Percentiles rank a stretch among this genome's conserved stretches.
These are phyloP conservation scores for Nicotiana benthamiana DNA, from an alignment of 257 asterid species.

Conservation along the genomic window DNA sequence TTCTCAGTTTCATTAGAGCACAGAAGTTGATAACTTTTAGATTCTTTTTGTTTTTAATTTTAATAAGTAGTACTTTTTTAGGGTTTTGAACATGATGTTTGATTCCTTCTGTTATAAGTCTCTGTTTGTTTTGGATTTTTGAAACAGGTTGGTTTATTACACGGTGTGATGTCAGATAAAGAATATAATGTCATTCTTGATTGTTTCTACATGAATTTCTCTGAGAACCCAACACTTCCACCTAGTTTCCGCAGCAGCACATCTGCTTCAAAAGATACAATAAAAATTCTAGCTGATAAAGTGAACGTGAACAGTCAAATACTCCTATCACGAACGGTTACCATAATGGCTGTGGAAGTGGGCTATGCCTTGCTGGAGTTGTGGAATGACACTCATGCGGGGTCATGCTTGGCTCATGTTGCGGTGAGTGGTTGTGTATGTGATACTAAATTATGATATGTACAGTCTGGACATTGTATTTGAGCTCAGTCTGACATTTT, in stretches of 20 bases:
- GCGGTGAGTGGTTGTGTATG: slow-evolving; percentile 49
- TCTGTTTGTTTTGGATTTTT: slow-evolving; percentile 9
- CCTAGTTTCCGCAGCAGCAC: slow-evolving; percentile 83
- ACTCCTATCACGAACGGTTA: slow-evolving; percentile 88
- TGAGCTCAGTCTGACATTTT: not conserved
- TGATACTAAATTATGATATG: not conserved
- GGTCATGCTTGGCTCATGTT: slow-evolving; percentile 83
- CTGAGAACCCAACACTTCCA: slow-evolving; percentile 81
- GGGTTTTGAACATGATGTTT: not conserved
- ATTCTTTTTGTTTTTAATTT: too few relatives aligned
- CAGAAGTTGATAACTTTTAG: not conserved
- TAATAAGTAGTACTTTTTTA: not conserved
- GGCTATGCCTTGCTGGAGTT: slow-evolving; percentile 77
- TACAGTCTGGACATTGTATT: not conserved
- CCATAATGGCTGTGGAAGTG: slow-evolving; percentile 67
- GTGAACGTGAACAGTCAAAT: slow-evolving; percentile 88
- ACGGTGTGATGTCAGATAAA: slow-evolving; percentile 84
- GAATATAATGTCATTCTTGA: slow-evolving; percentile 80
- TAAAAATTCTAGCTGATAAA: slow-evolving; percentile 79
- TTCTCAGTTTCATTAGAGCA: not conserved
- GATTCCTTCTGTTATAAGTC: slow-evolving; percentile 2
- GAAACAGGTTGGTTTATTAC: slow-evolving; percentile 81
- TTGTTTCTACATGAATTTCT: slow-evolving; percentile 76
- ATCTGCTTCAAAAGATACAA: slow-evolving; percentile 77
- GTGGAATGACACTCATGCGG: slow-evolving; percentile 75